These are phyloP conservation scores for Suillus americanus DNA, from an alignment of 768 basidiomycete genomes.

Conservation along the genomic window DNA sequence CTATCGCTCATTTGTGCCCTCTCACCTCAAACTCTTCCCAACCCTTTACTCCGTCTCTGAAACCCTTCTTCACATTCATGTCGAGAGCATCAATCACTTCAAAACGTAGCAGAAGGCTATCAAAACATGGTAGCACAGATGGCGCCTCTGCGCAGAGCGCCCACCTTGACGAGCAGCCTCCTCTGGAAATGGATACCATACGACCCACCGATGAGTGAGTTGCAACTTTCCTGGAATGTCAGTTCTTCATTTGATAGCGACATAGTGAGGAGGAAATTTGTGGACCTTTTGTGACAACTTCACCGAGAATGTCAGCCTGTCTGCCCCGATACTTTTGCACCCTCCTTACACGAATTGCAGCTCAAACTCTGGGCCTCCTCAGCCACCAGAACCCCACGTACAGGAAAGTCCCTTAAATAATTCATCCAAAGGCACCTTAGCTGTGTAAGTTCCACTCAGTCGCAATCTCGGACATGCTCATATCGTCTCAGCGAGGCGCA, in stretches of 20 bases:
- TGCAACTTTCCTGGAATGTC: neutral
- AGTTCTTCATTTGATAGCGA: neutral
- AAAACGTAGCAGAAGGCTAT: neutral
- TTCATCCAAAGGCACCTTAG: neutral
- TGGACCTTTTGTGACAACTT: neutral
- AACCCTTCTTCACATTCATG: neutral
- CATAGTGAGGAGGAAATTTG: neutral
- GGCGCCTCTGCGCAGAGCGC: neutral
- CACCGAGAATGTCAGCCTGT: neutral
- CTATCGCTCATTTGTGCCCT: too few species aligned
- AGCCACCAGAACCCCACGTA: neutral
- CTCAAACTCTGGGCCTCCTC: neutral
- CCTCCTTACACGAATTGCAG: neutral
- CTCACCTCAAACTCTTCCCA: neutral
- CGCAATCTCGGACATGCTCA: neutral
- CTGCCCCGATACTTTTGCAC: neutral
- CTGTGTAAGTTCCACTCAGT: neutral
- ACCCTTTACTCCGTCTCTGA: neutral
- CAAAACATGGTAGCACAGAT: neutral
- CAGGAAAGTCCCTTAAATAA: accelerated
- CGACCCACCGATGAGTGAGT: neutral
- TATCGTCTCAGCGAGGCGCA: neutral
- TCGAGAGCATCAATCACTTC: neutral
- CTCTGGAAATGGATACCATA: neutral
- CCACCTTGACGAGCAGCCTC: neutral